Evolutionary conservation across 108 stramenopile genomes (phyloP).

Genomic region (Mediolabrus comicus): DNA sequence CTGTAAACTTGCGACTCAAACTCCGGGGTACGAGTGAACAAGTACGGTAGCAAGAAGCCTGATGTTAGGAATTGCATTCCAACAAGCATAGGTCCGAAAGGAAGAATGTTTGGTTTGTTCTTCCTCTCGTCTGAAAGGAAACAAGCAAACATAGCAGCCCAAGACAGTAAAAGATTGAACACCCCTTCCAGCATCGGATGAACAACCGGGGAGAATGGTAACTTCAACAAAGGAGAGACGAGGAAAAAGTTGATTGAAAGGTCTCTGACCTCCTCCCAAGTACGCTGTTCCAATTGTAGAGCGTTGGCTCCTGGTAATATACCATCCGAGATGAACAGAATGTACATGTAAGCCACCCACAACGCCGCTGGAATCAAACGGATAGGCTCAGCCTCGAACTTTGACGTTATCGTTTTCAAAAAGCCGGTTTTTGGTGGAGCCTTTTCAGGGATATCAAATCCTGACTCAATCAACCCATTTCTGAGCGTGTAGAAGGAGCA

Average conservation of each 20-base stretch:
- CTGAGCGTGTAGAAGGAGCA: slow-evolving; percentile 66
- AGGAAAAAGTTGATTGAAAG: slow-evolving; percentile 82
- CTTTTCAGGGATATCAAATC: slow-evolving; percentile 76
- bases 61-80: slow-evolving; percentile 89
- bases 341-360: slow-evolving; percentile 70
- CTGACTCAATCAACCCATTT: slow-evolving; percentile 45
- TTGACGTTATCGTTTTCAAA: slow-evolving; percentile 30
- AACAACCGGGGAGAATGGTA: slow-evolving; percentile 69
- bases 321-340: slow-evolving; percentile 76
- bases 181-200: slow-evolving; percentile 84
- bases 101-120: slow-evolving; percentile 62
- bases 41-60: slow-evolving; percentile 77
- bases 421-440: slow-evolving; percentile 64
- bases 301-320: slow-evolving; percentile 72
- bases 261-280: slow-evolving; percentile 83
- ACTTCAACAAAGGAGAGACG: slow-evolving; percentile 63
- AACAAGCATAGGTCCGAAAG: slow-evolving; percentile 58
- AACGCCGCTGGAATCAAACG: slow-evolving; percentile 47
- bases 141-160: slow-evolving; percentile 85
- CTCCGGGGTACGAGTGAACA: slow-evolving; percentile 58
- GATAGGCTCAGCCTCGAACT: slow-evolving; percentile 58
- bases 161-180: slow-evolving; percentile 78
- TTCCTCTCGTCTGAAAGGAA: slow-evolving; percentile 74
- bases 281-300: slow-evolving; percentile 62
- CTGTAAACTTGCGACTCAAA: slow-evolving; percentile 17